phyloP scores from a whole-genome alignment of 169 alveolate genomes.

The Plasmodium berghei region DNA sequence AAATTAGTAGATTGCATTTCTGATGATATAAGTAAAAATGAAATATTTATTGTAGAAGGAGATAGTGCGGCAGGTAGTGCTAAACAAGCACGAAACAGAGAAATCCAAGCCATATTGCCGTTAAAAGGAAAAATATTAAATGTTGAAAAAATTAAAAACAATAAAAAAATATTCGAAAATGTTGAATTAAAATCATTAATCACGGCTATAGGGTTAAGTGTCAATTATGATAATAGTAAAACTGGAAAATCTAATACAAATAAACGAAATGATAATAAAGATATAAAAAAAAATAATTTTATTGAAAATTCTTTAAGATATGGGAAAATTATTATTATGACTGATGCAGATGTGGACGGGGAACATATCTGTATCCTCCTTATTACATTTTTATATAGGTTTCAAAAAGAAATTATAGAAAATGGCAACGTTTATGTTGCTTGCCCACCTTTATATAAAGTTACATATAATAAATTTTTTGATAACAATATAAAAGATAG shows the following conservation, averaged over 20 bases:
- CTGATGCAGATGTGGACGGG: constrained; percentile 92
- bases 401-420: constrained; percentile 81
- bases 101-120: constrained; percentile 88
- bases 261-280: constrained; percentile 29
- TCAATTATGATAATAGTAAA: constrained; percentile 51
- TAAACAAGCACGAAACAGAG: constrained; percentile 87
- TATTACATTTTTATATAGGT: constrained; percentile 83
- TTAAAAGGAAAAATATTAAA: constrained; percentile 88
- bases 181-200: constrained; percentile 80
- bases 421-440: constrained; percentile 87
- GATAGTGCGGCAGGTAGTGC: constrained; percentile 91
- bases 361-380: constrained; percentile 86
- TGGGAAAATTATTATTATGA: constrained; percentile 86
- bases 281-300: constrained; percentile 40
- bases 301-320: constrained; percentile 76
- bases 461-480: constrained; percentile 77
- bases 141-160: constrained; percentile 83
- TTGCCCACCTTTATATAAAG: constrained; percentile 87
- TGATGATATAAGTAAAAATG: constrained; percentile 78
- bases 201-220: constrained; percentile 77
- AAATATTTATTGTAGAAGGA: constrained; percentile 89
- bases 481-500: constrained; percentile 35
- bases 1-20: constrained; percentile 87
- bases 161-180: constrained; percentile 83
- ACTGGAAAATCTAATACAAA: constrained; percentile 18